A percentile compares a stretch with the other conserved stretches of the same genome.
phyloP scores from a whole-genome alignment of 352 stramenopile species.

The Pythium insidiosum region DNA sequence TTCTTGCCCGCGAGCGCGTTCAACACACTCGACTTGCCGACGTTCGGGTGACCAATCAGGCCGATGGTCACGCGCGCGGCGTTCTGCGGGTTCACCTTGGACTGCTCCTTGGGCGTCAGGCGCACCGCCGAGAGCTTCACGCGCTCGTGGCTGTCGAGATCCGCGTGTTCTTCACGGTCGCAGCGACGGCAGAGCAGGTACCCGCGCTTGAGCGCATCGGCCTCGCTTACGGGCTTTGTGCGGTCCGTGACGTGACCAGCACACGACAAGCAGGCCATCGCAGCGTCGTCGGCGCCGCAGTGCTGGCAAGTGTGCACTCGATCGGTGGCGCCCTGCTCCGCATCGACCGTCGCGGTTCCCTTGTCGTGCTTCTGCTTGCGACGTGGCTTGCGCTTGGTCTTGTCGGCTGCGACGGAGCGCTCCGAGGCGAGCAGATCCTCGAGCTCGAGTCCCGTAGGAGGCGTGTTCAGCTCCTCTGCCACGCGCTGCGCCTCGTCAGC shows the following conservation, averaged over 20 bases:
- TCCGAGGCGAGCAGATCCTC: conserved; percentile 36
- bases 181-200: conserved; percentile 66
- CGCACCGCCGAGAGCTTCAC: conserved; percentile 19
- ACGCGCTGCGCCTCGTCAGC: conserved; percentile 39
- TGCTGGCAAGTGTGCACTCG: conserved; percentile 50
- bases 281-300: conserved; percentile 55
- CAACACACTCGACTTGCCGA: conserved; percentile 85
- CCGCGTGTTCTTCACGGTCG: conserved; percentile 55
- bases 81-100: conserved; percentile 23
- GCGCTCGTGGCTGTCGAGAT: conserved; percentile 50
- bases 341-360: conserved; percentile 6
- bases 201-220: conserved; percentile 43
- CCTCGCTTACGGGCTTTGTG: conserved; percentile 7
- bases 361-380: conserved; percentile 52
- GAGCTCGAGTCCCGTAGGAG: background rate
- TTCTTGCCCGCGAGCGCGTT: conserved; percentile 84
- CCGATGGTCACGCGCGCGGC: conserved; percentile 70
- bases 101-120: conserved; percentile 20
- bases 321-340: conserved; percentile 6
- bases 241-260: conserved; percentile 16
- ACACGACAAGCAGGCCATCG: conserved; percentile 61
- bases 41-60: conserved; percentile 85
- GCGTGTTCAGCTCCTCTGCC: conserved; percentile 52
- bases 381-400: conserved; percentile 19
- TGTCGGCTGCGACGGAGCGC: conserved; percentile 14